Evolutionary conservation across 345 rosid genomes (phyloP), one percentile per base, ranked within the genome.

Genomic region (Acer negundo): DNA sequence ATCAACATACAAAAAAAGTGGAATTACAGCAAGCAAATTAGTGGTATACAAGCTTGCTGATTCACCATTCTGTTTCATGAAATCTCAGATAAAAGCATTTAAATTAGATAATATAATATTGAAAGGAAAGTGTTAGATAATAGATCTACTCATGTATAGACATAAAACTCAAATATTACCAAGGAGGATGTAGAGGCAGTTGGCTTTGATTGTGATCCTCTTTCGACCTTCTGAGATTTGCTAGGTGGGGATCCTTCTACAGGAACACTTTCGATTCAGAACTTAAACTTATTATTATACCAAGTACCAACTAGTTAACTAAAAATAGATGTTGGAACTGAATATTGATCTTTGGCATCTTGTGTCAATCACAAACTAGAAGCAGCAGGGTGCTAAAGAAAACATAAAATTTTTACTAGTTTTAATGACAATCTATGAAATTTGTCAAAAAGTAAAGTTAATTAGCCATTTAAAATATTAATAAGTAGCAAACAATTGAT

Each of bases 181-280:
- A 89, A 88, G 40, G 86, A 75, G 63, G 87, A 77, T 66, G 73
- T 47, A 78, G 88, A 78, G 40, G 86, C 71, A 24, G 82, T 58
- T 71, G 76, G 79, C 79, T 79, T 82, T 51, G 89, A 81, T 79
- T 66, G 86, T 59, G 84, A 68, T 79, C 81, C 82, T 75, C 80
- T 82, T 74, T 92, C 90, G 56, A 76, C 83, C 80, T 80, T 85
- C 76, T 76, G 81, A 68, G 84, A 67, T 75, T 85, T 89, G 76
- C 62, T 84, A 69, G 83, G 70, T 38, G 78, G 47, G 42, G 82
- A 82, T 69, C 74, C 61, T 75, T 80, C 97, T 93, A 86, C 82
- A 85, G 76, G 69, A 59, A 79, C 79, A 73, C 51, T 77, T 56
- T 68, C 58, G 53, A 59, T 59, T 86, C 75, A 79, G 85, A 73